Conservation (phyloP, 805 yeast species). For the Sugiyamaella chiloensis region DNA sequence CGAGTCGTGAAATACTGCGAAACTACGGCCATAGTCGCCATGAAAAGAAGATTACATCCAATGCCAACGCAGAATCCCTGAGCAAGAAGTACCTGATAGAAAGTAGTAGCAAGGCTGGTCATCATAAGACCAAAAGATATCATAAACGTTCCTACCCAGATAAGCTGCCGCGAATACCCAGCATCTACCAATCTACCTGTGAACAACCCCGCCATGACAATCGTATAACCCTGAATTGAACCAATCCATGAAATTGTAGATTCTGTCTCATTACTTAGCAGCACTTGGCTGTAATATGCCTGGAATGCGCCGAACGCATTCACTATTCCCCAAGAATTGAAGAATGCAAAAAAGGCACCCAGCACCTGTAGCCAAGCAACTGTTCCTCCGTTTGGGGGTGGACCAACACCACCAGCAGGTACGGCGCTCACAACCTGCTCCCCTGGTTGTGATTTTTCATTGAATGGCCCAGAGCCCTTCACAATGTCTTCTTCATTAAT, state of each 20-base stretch:
- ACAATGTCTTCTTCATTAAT: too few relatives aligned
- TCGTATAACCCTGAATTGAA: slow-evolving; percentile 23
- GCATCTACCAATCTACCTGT: slow-evolving; percentile 32
- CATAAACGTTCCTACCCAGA: slow-evolving; percentile 25
- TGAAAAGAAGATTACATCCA: slow-evolving; percentile 43
- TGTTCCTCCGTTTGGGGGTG: slow-evolving; percentile 26
- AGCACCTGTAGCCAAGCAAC: slow-evolving; percentile 25
- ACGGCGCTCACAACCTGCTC: background rate
- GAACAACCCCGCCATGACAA: slow-evolving; percentile 23
- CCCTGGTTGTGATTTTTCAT: too few relatives aligned
- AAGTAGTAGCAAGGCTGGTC: slow-evolving; percentile 36
- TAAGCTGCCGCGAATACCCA: slow-evolving; percentile 27
- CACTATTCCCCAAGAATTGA: slow-evolving; percentile 22
- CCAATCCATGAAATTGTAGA: slow-evolving; percentile 28
- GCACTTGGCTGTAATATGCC: slow-evolving; percentile 19
- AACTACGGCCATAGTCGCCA: slow-evolving; percentile 43
- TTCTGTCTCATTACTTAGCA: slow-evolving; percentile 21
- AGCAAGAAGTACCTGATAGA: slow-evolving; percentile 51
- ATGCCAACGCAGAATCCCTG: slow-evolving; percentile 51
- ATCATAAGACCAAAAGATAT: slow-evolving; percentile 32
- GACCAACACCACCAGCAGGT: slow-evolving; percentile 4
- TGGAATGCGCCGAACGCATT: slow-evolving; percentile 23
- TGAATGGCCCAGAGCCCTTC: too few relatives aligned
- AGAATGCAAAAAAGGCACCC: slow-evolving; percentile 21
- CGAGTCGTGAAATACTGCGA: slow-evolving; percentile 44